These are phyloP conservation scores for Lupinus albus DNA, from an alignment of 306 rosid genomes.

Conservation along the genomic window DNA sequence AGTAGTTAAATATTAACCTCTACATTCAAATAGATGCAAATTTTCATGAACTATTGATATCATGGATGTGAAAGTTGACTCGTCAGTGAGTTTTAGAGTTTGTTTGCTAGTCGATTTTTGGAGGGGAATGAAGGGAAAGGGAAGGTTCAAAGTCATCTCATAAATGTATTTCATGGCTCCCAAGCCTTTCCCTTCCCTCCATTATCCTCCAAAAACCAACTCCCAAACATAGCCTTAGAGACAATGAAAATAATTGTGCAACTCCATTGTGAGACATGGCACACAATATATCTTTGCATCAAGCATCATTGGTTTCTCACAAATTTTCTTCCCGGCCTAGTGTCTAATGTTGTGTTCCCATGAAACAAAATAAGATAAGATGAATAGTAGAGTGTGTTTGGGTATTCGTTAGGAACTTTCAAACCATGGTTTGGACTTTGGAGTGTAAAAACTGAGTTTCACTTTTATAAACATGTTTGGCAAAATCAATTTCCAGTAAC, in stretches of 20 bases:
- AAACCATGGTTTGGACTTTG: too few relatives aligned
- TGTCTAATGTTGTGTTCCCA: background rate
- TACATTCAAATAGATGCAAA: background rate
- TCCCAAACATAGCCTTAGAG: too few relatives aligned
- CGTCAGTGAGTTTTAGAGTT: background rate
- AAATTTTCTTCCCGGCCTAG: constrained; percentile 6
- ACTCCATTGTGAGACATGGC: constrained; percentile 2
- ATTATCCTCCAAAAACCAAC: too few relatives aligned
- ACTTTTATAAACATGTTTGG: too few relatives aligned
- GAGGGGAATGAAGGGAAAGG: too few relatives aligned
- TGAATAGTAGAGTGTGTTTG: background rate
- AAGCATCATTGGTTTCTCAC: background rate
- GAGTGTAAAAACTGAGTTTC: too few relatives aligned
- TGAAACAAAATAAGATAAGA: background rate
- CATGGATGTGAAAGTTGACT: background rate
- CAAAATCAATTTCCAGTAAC: too few relatives aligned
- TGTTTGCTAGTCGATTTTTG: too few relatives aligned
- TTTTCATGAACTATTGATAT: background rate
- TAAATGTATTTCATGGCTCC: too few relatives aligned
- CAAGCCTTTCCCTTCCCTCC: too few relatives aligned
- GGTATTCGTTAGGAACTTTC: too few relatives aligned
- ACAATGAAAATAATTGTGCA: background rate
- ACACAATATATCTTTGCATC: background rate
- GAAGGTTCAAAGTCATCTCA: too few relatives aligned
- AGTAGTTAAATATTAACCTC: background rate